Conservation (phyloP, 2,329 filamentous ascomycete species). For the Nothophoma quercina region DNA sequence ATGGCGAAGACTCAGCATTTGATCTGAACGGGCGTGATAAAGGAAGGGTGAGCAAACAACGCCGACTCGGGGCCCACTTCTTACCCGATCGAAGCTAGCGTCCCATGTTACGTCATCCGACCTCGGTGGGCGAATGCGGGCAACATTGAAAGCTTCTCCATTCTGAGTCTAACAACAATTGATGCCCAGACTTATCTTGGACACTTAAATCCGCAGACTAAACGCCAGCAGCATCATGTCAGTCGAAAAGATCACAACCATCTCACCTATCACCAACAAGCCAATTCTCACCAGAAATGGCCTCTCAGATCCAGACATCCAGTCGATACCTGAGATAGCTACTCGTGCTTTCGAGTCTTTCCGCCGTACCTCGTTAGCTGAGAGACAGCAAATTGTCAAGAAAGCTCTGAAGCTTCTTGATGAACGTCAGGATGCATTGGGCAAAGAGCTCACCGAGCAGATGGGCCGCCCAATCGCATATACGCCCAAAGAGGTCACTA, state of each 20-base stretch:
- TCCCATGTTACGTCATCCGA: constrained; percentile 18
- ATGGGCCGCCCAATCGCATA: constrained; percentile 95
- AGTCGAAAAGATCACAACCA: constrained; percentile 72
- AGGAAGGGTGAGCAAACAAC: no score
- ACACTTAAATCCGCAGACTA: constrained; percentile 22
- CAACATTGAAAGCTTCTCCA: constrained; percentile 14
- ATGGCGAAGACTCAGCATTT: no score
- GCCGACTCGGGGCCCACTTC: constrained; percentile 4
- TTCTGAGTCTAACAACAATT: constrained; percentile 1
- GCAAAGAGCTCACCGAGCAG: constrained; percentile 85
- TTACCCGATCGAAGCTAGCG: not conserved
- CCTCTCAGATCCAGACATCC: constrained; percentile 73
- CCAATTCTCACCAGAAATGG: constrained; percentile 81
- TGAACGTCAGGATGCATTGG: constrained; percentile 79
- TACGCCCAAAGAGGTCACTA: constrained; percentile 81
- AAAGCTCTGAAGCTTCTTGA: constrained; percentile 77
- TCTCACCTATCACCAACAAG: constrained; percentile 90
- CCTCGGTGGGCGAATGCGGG: constrained; percentile 10
- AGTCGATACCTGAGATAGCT: constrained; percentile 74
- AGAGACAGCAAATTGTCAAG: constrained; percentile 81
- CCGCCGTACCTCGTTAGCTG: constrained; percentile 74
- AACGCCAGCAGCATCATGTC: constrained; percentile 53
- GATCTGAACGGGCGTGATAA: no score
- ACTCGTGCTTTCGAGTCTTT: constrained; percentile 79
- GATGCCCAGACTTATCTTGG: constrained; percentile 18